Base-by-base conservation (phyloP, 495 filamentous ascomycete genomes). In the Tuber microsphaerosporum region DNA sequence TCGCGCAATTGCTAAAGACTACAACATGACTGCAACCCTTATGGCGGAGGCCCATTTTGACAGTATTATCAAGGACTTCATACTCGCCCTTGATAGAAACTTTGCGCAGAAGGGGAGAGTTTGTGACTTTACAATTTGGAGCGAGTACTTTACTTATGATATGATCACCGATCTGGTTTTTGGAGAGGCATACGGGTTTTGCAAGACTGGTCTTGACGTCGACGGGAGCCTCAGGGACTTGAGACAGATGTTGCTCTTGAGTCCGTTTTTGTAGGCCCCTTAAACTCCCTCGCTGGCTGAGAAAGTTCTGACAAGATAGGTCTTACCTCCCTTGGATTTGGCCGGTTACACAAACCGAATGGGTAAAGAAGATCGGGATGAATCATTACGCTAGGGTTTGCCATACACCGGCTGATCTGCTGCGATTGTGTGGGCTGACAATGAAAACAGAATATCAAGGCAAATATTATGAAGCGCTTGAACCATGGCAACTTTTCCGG, bases 131-230 rank as follows among this genome's bases (percentile, higher is more conserved):
- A 80, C 78, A 12, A 69, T 80, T 43, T 80, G 78, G 77, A 79
- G 76, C 41, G 77, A 79, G 44, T 79, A 79, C 43, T 79, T 79
- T 22, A 79, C 77, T 48, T 79, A 81, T 34, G 80, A 81, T 70
- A 80, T 81, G 75, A 81, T 81, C 65, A 81, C 79, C 71, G 80
- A 81, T 34, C 37, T 81, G 16, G 79, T 76, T 44, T 81, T 81
- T 75, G 80, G 80, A 43, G 79, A 81, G 72, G 74, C 79, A 5
- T 81, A 78, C 37, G 80, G 80, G 56, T 81, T 81, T 44, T 81
- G 79, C 43, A 81, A 77, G 3, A 73, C 72, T 68, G 80, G 61
- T n/a, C 44, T 26, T 34, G 80, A 81, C 65, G 75, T 81, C 42
- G 75, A 80, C 2, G 79, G 79, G 65, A 77, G 77, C 19, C 76